Evolutionary conservation across 768 basidiomycete genomes (phyloP).

Genomic region (Dioszegia crocea): DNA sequence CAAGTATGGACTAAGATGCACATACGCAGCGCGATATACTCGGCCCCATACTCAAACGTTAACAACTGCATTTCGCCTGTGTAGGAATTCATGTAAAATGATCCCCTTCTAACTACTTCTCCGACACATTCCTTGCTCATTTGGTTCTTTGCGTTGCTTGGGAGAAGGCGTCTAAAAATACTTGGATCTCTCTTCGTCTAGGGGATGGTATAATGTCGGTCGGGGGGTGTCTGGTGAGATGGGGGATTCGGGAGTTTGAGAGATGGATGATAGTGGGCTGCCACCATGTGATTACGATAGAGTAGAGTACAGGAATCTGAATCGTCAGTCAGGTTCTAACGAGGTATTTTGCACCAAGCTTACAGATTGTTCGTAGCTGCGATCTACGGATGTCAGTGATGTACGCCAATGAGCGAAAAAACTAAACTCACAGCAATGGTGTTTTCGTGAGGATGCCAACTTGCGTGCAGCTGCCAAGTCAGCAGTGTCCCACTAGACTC

Average conservation of each 20-base stretch:
- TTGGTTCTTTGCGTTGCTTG: too few relatives aligned
- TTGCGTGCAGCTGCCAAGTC: conserved; percentile 49
- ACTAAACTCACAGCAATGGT: conserved; percentile 78
- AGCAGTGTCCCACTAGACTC: too few relatives aligned
- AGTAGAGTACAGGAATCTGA: conserved; percentile 49
- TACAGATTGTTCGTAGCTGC: conserved; percentile 95
- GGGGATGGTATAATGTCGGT: neutral
- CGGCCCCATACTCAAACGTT: neutral
- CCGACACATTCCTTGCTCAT: neutral
- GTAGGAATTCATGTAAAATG: neutral
- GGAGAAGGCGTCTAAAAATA: neutral
- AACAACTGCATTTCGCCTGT: neutral
- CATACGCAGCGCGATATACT: too few relatives aligned
- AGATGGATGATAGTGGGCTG: neutral
- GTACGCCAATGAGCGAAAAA: neutral
- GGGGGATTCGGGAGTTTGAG: neutral
- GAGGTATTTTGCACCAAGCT: conserved; percentile 43
- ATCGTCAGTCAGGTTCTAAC: neutral
- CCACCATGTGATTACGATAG: conserved; percentile 29
- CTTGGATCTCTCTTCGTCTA: neutral
- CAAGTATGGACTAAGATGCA: too few relatives aligned
- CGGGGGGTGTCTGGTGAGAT: neutral
- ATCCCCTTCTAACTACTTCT: neutral
- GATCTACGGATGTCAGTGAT: conserved; percentile 57
- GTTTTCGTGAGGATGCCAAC: conserved; percentile 96